A percentile compares a stretch with the other conserved stretches of the same genome.
These are phyloP conservation scores for Bauhinia variegata DNA, from an alignment of 306 rosid species.

Conservation along the genomic window DNA sequence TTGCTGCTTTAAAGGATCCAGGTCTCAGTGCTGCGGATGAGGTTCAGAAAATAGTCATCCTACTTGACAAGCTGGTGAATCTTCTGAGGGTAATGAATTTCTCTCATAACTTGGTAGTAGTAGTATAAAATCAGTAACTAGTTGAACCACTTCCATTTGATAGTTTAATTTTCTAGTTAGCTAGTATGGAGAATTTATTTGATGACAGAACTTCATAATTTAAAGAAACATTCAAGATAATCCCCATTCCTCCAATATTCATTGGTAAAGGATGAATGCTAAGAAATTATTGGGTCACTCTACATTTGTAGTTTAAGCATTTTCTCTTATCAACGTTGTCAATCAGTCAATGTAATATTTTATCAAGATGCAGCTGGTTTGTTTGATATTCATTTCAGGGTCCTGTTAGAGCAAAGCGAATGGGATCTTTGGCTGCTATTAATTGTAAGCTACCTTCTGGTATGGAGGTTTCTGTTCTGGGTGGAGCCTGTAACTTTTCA, in stretches of 20 bases:
- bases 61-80: slow-evolving; percentile 82
- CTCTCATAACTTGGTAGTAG: slow-evolving; percentile 16
- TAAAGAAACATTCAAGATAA: slow-evolving; percentile 21
- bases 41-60: slow-evolving; percentile 79
- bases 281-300: not conserved
- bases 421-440: slow-evolving; percentile 56
- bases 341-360: not conserved
- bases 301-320: too few relatives aligned
- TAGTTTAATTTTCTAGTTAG: slow-evolving; percentile 34
- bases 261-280: not conserved
- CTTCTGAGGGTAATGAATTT: slow-evolving; percentile 67
- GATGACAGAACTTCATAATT: slow-evolving; percentile 20
- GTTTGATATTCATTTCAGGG: slow-evolving; percentile 52
- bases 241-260: slow-evolving; percentile 20
- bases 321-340: too few relatives aligned
- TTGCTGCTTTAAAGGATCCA: slow-evolving; percentile 94
- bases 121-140: slow-evolving; percentile 35
- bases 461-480: slow-evolving; percentile 24
- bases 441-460: slow-evolving; percentile 58
- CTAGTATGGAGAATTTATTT: slow-evolving; percentile 33
- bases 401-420: slow-evolving; percentile 65
- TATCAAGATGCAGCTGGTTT: slow-evolving; percentile 28
- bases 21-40: slow-evolving; percentile 79
- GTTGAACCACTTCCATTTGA: slow-evolving; percentile 16
- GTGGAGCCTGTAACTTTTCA: not conserved